Conservation (phyloP, 202 grass and related monocot species). For the Bolboschoenoplectus hybrid region DNA sequence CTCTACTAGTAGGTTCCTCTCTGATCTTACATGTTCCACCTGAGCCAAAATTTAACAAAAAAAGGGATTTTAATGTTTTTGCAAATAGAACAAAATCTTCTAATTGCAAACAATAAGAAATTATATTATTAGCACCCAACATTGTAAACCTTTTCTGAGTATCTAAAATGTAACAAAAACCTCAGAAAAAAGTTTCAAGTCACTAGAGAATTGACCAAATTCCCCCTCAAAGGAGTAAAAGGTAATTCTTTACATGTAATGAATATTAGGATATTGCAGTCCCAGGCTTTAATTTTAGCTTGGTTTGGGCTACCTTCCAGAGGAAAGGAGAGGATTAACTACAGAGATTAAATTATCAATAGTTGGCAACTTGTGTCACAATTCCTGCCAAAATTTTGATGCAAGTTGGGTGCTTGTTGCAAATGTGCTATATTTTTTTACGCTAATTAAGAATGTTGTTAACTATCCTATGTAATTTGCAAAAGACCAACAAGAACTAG, state of each 20-base stretch:
- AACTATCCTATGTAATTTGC: background rate
- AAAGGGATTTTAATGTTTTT: background rate
- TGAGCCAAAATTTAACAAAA: conserved; percentile 24
- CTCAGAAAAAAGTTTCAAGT: background rate
- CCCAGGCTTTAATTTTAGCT: conserved; percentile 1
- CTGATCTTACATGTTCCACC: conserved; percentile 60
- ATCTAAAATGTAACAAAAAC: conserved; percentile 17
- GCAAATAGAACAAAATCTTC: background rate
- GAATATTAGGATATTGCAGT: conserved; percentile 7
- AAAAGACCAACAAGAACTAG: background rate
- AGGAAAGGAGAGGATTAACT: background rate
- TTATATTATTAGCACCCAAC: background rate
- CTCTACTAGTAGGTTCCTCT: conserved; percentile 54
- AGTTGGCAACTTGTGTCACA: background rate
- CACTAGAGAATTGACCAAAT: background rate
- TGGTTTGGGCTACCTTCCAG: background rate
- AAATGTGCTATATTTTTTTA: background rate
- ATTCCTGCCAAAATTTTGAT: background rate
- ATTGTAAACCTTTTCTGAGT: background rate
- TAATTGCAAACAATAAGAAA: background rate
- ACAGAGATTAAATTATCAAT: background rate
- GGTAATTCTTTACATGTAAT: background rate
- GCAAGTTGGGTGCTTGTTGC: background rate
- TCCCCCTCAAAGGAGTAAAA: background rate
- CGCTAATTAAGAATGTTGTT: background rate